A percentile compares a stretch with the other conserved stretches of the same genome.
phyloP scores from a whole-genome alignment of 1,139 yeast genomes.

The Lodderomyces orthopsilosis region DNA sequence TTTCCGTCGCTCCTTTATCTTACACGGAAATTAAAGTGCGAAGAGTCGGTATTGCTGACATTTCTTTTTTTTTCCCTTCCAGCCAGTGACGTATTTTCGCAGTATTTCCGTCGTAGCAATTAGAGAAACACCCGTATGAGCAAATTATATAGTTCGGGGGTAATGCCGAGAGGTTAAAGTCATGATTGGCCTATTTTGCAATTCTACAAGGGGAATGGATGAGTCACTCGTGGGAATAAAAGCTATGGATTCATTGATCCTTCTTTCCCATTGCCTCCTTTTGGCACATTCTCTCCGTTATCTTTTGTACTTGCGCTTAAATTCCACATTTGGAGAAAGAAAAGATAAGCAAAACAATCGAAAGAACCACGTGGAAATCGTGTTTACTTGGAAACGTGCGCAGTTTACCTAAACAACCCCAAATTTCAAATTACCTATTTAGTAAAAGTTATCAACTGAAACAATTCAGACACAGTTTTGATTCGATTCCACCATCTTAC shows the following conservation, averaged over 20 bases:
- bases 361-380: neutral
- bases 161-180: neutral
- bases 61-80: neutral
- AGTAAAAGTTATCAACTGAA: neutral
- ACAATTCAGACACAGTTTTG: too few species aligned
- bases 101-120: neutral
- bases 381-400: neutral
- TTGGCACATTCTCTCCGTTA: neutral
- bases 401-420: too few species aligned
- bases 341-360: neutral
- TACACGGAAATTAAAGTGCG: neutral
- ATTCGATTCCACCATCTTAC: too few species aligned
- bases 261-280: neutral
- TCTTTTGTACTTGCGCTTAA: neutral
- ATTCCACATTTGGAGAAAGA: neutral
- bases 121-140: neutral
- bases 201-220: too few species aligned
- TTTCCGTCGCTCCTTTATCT: neutral
- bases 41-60: neutral
- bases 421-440: too few species aligned
- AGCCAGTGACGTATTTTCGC: neutral
- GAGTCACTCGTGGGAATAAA: too few species aligned
- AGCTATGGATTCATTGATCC: too few species aligned
- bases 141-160: neutral
- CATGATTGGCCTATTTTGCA: too few species aligned